Percentiles rank a stretch among this genome's conserved stretches.
Conservation (phyloP, 768 basidiomycete species). For the Serendipita sp. region DNA sequence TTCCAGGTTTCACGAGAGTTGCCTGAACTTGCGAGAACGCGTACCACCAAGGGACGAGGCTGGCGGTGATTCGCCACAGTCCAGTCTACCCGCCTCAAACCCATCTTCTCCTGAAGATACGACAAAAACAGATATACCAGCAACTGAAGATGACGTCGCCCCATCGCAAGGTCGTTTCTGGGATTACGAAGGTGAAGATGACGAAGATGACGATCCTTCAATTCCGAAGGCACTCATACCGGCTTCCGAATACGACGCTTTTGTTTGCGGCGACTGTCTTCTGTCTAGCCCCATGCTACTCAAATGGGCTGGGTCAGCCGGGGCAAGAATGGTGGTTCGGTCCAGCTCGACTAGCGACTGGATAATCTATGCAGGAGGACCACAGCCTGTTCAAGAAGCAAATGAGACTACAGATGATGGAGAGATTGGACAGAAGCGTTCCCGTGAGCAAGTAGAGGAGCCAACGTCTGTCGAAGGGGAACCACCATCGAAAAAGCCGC, state of each 20-base stretch:
- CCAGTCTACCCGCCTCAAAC: conserved; percentile 25
- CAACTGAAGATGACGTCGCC: conserved; percentile 10
- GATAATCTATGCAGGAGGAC: conserved; percentile 17
- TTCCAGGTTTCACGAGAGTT: conserved; percentile 69
- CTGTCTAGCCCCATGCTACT: conserved; percentile 33
- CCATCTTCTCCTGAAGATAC: conserved; percentile 14
- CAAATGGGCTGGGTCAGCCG: conserved; percentile 51
- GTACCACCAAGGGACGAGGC: conserved; percentile 20
- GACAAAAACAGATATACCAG: neutral
- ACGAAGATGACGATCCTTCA: conserved; percentile 32
- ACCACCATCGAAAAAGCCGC: conserved; percentile 28
- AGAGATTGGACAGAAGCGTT: conserved; percentile 6
- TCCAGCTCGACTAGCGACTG: conserved; percentile 20
- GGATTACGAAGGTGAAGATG: conserved; percentile 15
- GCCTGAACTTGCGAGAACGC: conserved; percentile 58
- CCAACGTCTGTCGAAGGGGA: conserved; percentile 14
- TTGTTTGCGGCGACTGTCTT: conserved; percentile 62
- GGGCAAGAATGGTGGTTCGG: conserved; percentile 51
- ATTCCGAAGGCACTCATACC: conserved; percentile 54
- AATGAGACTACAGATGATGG: neutral
- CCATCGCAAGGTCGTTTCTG: neutral
- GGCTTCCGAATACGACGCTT: conserved; percentile 54
- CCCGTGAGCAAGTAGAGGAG: conserved; percentile 16
- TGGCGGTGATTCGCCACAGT: neutral
- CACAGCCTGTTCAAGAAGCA: neutral